Evolutionary conservation across 371 early-diverging fungal genomes (phyloP), one percentile per base, ranked within the genome.

Genomic region (Saksenaea oblongispora): DNA sequence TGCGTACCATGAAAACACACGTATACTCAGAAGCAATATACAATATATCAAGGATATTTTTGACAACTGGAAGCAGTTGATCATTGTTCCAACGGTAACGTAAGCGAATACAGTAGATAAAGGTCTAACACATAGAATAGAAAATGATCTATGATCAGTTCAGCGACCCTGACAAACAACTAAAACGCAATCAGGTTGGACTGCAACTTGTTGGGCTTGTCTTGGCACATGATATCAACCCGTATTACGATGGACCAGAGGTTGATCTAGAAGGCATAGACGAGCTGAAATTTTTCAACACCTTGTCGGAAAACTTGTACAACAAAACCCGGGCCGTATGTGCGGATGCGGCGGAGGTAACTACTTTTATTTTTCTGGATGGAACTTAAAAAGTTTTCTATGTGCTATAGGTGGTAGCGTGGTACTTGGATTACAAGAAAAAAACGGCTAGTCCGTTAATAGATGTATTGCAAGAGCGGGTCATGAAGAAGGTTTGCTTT

Each of bases 61-160:
- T 57, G 85, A 90, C 56, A 82, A 82, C 28, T 91, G 90, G 87
- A 72, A 74, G 5, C 62, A 63, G 5, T 58, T 72, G 1, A 73
- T 83, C 1, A 70, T 86, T 55, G 73, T 89, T 0, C 91, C 92
- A 5, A 88, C 88, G 39, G 92, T 89, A 82, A 71, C 64, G 47
- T 31, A n/a, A 47, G 14, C 37, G 11, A 13, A 1, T 36, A 15
- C 26, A 0, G 28, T 31, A 4, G 5, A 17, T 65, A 0, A 37
- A 27, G 14, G 53, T 37, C 11, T 61, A 10, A 37, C 37, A 28
- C 18, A 39, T 62, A 27, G 31, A 41, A 1, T 67, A 84, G 84
- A 74, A 66, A 62, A 62, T 71, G 41, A 79, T 86, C 15, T 83
- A 74, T 35, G 62, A 82, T 31, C 71, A 76, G 36, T 69, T 80